Evolutionary conservation across 306 rosid genomes (phyloP).

Genomic region (Abrus precatorius): DNA sequence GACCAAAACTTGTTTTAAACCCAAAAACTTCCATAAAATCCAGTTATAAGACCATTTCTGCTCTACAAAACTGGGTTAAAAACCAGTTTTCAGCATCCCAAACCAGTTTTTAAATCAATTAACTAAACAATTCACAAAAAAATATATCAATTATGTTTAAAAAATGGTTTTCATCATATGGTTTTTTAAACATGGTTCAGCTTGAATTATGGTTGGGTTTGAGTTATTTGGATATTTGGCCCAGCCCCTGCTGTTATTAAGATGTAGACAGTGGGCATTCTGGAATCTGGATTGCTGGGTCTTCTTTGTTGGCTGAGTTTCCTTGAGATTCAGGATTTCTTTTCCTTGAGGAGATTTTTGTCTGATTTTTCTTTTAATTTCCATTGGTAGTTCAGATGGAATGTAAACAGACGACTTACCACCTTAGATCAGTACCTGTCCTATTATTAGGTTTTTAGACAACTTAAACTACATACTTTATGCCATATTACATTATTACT

Average conservation of each 20-base stretch:
- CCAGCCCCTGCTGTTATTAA: not conserved
- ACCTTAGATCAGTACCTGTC: not conserved
- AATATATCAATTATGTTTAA: not conserved
- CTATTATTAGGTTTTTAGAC: not conserved
- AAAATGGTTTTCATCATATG: not conserved
- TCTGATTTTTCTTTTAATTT: not conserved
- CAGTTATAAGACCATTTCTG: not conserved
- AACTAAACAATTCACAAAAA: not conserved
- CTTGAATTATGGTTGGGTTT: not conserved
- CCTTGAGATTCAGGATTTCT: not conserved
- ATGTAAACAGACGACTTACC: not conserved
- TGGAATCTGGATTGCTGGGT: not conserved
- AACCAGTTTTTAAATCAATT: not conserved
- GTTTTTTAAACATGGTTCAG: not conserved
- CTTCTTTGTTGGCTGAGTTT: not conserved
- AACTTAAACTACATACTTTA: slow-evolving; percentile 20
- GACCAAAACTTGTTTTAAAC: not conserved
- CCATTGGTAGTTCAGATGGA: too few species aligned
- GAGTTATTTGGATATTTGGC: not conserved
- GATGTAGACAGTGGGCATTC: not conserved
- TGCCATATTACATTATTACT: not conserved
- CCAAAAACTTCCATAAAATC: not conserved
- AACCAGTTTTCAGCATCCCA: too few species aligned
- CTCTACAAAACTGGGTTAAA: too few species aligned
- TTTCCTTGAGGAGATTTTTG: not conserved